A percentile compares a stretch with the other conserved stretches of the same genome.
These are phyloP conservation scores for Suillus hirtellus DNA, from an alignment of 768 basidiomycete species.

Conservation along the genomic window DNA sequence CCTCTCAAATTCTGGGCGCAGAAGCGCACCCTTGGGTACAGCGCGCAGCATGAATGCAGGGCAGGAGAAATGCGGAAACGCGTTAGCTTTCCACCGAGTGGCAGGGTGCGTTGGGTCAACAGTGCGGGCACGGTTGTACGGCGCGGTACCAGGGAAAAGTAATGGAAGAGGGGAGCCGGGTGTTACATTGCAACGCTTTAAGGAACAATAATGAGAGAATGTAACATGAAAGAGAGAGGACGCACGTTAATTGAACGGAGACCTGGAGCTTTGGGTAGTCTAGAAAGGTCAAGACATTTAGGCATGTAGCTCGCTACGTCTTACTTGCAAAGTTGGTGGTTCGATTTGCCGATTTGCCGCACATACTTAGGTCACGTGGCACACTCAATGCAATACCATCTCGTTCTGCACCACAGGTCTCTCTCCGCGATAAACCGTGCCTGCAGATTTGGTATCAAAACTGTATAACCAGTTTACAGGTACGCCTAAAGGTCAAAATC, in stretches of 20 bases:
- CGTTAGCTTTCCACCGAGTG: neutral
- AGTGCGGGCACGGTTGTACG: neutral
- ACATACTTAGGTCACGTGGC: too few relatives aligned
- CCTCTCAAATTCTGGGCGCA: conserved; percentile 2
- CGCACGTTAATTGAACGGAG: conserved; percentile 3
- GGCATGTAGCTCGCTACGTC: conserved; percentile 10
- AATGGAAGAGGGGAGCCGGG: conserved; percentile 12
- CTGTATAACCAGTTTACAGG: too few relatives aligned
- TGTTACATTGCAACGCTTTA: conserved; percentile 5
- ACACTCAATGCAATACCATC: too few relatives aligned
- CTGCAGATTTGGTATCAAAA: too few relatives aligned
- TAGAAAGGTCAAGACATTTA: conserved; percentile 17
- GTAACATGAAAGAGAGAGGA: neutral
- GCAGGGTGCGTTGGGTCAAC: conserved; percentile 12
- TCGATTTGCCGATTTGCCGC: too few relatives aligned
- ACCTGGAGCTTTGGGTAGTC: conserved; percentile 16
- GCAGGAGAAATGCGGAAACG: conserved; percentile 8
- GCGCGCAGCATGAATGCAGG: conserved; percentile 8
- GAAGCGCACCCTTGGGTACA: conserved; percentile 10
- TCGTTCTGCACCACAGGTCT: too few relatives aligned
- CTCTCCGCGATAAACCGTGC: too few relatives aligned
- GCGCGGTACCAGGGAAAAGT: neutral
- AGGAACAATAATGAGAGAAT: neutral
- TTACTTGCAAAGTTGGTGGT: neutral
- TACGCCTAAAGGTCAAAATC: too few relatives aligned